Evolutionary conservation across 2,329 filamentous ascomycete genomes (phyloP), one percentile per base, ranked within the genome.

Genomic region (Penicillium sp.): DNA sequence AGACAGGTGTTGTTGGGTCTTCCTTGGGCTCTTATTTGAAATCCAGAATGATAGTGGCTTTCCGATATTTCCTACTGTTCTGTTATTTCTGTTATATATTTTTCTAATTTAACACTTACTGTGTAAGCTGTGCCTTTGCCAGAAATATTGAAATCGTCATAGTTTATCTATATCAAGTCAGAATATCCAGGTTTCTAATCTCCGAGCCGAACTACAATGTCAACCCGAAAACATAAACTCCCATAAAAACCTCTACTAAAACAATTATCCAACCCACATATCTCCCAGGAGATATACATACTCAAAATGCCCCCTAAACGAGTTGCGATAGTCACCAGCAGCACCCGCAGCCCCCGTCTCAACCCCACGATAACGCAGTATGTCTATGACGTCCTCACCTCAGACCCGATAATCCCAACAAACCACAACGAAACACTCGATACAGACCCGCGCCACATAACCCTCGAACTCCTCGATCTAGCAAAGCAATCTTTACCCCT

Each of bases 271-370:
- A 24, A 42, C 14, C 18, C 40, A 7, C 5, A 26, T 11, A 26
- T 43, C 16, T 13, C 22, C 29, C 32, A 31, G 20, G 4, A 35
- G 14, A 6, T 26, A 18, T n/a, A 16, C 4, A 16, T n/a, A 43
- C 26, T 11, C 26, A 47, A 11, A 26, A 66, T 66, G 62, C 59
- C 62, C 1, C 49, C 64, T n/a, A 66, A 66, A 53, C 54, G 51
- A 6, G 66, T 76, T 56, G 74, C 69, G 42, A 60, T 76, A 42
- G 70, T 76, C 31, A 68, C 72, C 51, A 65, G 72, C 66, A 73
- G 69, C 44, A 71, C 70, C 24, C 72, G 74, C 44, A 52, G 55
- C 2, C 70, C 71, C 4, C 68, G 74, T n/a, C 69, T 73, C 44
- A 70, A 74, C 38, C 69, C 71, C 10, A 67, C 70, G 37, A 68